Conservation (phyloP, 805 yeast species). For the Wickerhamiella galacta region DNA sequence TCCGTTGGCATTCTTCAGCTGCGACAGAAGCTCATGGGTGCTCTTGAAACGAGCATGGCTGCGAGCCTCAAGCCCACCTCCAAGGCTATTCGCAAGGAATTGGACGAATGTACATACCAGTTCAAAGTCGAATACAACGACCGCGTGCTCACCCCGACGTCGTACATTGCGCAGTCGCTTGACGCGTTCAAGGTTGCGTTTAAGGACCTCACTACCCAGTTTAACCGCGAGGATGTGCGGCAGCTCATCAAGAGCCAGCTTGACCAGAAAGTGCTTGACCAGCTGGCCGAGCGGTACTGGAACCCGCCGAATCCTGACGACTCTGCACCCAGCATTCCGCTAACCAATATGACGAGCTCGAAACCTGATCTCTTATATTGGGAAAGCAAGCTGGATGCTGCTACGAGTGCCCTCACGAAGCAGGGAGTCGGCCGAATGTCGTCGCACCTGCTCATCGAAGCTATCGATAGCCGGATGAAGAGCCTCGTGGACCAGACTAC, state of each 20-base stretch:
- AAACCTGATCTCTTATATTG: slow-evolving; percentile 61
- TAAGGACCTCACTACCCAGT: slow-evolving; percentile 69
- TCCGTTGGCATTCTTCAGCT: slow-evolving; percentile 60
- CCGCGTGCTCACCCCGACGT: slow-evolving; percentile 81
- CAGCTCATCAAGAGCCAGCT: slow-evolving; percentile 64
- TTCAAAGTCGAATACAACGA: slow-evolving; percentile 96
- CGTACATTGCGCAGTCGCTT: slow-evolving; percentile 80
- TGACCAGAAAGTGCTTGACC: slow-evolving; percentile 77
- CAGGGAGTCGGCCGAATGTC: slow-evolving; percentile 87
- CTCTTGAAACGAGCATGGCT: slow-evolving; percentile 84
- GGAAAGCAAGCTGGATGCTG: slow-evolving; percentile 72
- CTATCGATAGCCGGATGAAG: slow-evolving; percentile 61
- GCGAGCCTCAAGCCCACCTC: slow-evolving; percentile 77
- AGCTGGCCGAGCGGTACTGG: slow-evolving; percentile 88
- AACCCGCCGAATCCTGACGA: slow-evolving; percentile 34
- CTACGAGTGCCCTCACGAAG: slow-evolving; percentile 74
- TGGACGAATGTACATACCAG: slow-evolving; percentile 82
- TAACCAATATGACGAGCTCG: slow-evolving; percentile 30
- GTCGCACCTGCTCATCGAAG: slow-evolving; percentile 65
- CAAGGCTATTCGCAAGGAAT: slow-evolving; percentile 66
- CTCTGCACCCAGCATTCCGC: slow-evolving; percentile 2
- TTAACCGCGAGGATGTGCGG: slow-evolving; percentile 69
- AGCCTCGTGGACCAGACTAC: slow-evolving; percentile 59
- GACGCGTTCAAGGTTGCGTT: slow-evolving; percentile 74
- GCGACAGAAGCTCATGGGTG: slow-evolving; percentile 67